Conservation (phyloP, 345 rosid genomes). For the Punica granatum region DNA sequence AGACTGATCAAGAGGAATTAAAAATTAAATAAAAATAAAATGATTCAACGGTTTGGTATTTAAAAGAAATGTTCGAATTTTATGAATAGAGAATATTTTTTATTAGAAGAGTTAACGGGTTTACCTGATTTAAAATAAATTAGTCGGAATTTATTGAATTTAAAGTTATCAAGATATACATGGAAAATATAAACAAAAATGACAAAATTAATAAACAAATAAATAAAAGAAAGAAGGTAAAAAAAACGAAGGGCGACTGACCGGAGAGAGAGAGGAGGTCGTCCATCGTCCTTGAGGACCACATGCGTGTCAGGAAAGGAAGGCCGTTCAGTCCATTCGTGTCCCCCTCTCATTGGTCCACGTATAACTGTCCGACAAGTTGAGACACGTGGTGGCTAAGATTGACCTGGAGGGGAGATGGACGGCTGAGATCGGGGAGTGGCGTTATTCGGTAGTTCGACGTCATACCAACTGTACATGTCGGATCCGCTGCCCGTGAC, state of each 20-base stretch:
- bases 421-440: conserved; percentile 50
- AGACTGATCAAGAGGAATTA: too few relatives aligned
- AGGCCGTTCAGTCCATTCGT: conserved; percentile 24
- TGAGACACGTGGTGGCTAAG: conserved; percentile 31
- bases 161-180: too few relatives aligned
- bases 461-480: conserved; percentile 72
- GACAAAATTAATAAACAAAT: too few relatives aligned
- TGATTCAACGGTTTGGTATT: too few relatives aligned
- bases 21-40: too few relatives aligned
- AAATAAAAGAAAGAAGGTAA: neutral
- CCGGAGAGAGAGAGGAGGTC: neutral
- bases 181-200: too few relatives aligned
- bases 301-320: conserved; percentile 68
- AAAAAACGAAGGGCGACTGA: neutral
- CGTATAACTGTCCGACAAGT: conserved; percentile 22
- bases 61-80: too few relatives aligned
- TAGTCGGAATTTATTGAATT: too few relatives aligned
- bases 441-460: conserved; percentile 39
- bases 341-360: conserved; percentile 40
- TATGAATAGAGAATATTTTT: too few relatives aligned
- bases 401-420: conserved; percentile 15
- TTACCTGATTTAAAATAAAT: too few relatives aligned
- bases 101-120: too few relatives aligned
- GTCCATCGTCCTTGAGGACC: conserved; percentile 33
- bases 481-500: conserved; percentile 54